Evolutionary conservation across 2,329 filamentous ascomycete species (phyloP).

Genomic region (Fusarium oligoseptatum): DNA sequence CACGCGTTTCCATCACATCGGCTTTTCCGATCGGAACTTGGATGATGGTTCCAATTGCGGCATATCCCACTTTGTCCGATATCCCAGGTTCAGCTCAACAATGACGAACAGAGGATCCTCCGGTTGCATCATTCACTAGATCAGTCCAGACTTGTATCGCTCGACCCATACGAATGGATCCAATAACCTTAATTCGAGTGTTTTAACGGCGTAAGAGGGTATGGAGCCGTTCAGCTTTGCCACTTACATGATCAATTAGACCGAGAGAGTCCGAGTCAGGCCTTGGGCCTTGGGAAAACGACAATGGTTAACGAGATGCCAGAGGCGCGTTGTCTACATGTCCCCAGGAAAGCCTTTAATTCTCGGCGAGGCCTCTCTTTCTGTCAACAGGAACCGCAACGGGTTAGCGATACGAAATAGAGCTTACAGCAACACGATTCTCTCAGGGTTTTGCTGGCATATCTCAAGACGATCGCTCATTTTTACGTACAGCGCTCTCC

Average conservation of each 20-base stretch:
- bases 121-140: slow-evolving; percentile 3
- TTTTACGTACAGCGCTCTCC: no score
- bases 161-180: not conserved
- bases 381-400: not conserved
- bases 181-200: not conserved
- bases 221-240: not conserved
- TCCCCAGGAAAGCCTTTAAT: not conserved
- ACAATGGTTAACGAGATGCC: not conserved
- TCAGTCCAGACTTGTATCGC: not conserved
- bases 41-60: not conserved
- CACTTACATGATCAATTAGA: not conserved
- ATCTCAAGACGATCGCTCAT: no score
- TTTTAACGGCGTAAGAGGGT: no score
- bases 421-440: not conserved
- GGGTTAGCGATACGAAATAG: not conserved
- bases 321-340: not conserved
- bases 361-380: not conserved
- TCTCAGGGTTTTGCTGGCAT: not conserved
- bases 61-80: not conserved
- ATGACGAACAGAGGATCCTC: slow-evolving; percentile 3
- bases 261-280: no score
- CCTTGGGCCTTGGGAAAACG: not conserved
- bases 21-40: not conserved
- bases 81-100: not conserved
- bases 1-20: not conserved